Conservation (phyloP, 2,329 filamentous ascomycete genomes). For the Aspergillus proliferans region DNA sequence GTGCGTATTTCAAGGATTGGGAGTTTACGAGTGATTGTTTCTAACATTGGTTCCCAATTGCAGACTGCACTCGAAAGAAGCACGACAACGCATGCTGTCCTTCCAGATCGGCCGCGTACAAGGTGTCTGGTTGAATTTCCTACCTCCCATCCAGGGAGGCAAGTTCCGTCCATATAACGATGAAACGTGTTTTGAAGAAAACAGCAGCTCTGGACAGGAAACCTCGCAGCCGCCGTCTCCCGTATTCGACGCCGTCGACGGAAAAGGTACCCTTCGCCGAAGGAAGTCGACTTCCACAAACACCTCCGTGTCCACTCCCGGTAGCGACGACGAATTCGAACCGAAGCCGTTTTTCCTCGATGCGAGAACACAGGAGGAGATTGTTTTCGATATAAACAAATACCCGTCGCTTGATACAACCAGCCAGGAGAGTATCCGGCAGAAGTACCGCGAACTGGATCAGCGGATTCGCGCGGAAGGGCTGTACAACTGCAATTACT, state of each 20-base stretch:
- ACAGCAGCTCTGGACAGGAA: conserved; percentile 45
- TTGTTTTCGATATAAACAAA: conserved; percentile 67
- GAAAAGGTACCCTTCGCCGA: conserved; percentile 29
- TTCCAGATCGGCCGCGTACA: conserved; percentile 80
- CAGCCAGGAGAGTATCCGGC: conserved; percentile 69
- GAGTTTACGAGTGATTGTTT: conserved; percentile 3
- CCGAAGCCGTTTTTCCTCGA: conserved; percentile 60
- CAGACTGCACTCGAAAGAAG: conserved; percentile 76
- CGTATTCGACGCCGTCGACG: conserved; percentile 51
- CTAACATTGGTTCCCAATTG: conserved; percentile 14
- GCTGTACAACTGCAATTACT: conserved; percentile 79
- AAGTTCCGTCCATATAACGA: conserved; percentile 56
- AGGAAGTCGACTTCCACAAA: conserved; percentile 25
- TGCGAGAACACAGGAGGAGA: conserved; percentile 65
- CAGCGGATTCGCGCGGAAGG: conserved; percentile 65
- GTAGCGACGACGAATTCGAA: conserved; percentile 19
- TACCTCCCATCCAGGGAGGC: conserved; percentile 87
- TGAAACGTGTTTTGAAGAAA: conserved; percentile 38
- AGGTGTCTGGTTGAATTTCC: conserved; percentile 78
- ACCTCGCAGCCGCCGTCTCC: conserved; percentile 55
- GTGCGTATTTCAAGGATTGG: conserved; percentile 48
- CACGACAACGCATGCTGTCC: conserved; percentile 67
- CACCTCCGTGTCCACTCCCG: conserved; percentile 24
- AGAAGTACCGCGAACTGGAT: conserved; percentile 75
- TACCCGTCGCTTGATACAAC: conserved; percentile 71